These are phyloP conservation scores for Thelonectria blattea DNA, from an alignment of 2,329 filamentous ascomycete genomes.

Conservation along the genomic window DNA sequence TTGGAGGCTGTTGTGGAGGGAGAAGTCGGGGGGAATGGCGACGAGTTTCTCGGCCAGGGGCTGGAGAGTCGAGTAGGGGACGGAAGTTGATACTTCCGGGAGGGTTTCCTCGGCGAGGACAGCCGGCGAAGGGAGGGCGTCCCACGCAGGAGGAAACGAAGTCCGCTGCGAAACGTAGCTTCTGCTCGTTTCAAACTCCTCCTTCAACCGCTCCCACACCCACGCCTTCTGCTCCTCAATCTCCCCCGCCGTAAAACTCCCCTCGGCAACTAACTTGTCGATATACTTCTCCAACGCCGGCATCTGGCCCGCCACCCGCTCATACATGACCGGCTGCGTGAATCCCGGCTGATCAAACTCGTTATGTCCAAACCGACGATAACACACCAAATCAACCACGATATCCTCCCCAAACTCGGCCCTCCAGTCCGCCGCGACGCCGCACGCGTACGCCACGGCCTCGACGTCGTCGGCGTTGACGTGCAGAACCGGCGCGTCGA, in stretches of 20 bases:
- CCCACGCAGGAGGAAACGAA: slow-evolving; percentile 97
- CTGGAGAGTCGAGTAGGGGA: slow-evolving; percentile 73
- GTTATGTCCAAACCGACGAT: slow-evolving; percentile 98
- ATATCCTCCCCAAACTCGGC: slow-evolving; percentile 98
- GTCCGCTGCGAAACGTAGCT: slow-evolving; percentile 94
- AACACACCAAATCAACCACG: slow-evolving; percentile 96
- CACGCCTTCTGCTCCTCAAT: slow-evolving; percentile 98
- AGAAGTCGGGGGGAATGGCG: slow-evolving; percentile 80
- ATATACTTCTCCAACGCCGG: slow-evolving; percentile 88
- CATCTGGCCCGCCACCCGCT: slow-evolving; percentile 84
- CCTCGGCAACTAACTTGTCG: slow-evolving; percentile 85
- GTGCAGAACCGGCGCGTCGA: slow-evolving; percentile 97
- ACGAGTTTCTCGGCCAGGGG: slow-evolving; percentile 83
- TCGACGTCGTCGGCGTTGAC: slow-evolving; percentile 98
- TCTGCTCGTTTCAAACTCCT: slow-evolving; percentile 94
- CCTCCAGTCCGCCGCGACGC: slow-evolving; percentile 95
- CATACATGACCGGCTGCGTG: slow-evolving; percentile 99
- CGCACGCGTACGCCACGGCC: slow-evolving; percentile 95
- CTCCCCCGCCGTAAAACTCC: slow-evolving; percentile 94
- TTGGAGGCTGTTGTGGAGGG: slow-evolving; percentile 91
- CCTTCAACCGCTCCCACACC: slow-evolving; percentile 98
- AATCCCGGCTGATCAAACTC: slow-evolving; percentile 99
- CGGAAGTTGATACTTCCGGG: slow-evolving; percentile 83
- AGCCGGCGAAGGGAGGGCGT: slow-evolving; percentile 97
- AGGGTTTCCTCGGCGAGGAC: slow-evolving; percentile 93